These are phyloP conservation scores for Andrographis paniculata DNA, from an alignment of 305 asterid species.

Conservation along the genomic window DNA sequence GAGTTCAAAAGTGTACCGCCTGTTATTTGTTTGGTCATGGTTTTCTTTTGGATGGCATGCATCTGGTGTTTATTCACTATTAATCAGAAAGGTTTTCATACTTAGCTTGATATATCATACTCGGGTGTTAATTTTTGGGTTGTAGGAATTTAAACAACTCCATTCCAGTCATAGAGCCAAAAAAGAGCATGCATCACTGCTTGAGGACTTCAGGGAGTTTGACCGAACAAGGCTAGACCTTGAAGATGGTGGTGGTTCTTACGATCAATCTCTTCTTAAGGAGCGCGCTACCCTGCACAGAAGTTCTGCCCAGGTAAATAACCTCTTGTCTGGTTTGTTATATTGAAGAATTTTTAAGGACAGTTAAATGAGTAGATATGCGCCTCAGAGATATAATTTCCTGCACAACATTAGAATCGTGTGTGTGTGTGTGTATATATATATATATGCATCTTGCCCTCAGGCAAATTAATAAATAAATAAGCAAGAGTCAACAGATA, in stretches of 20 bases:
- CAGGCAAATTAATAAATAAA: too few species aligned
- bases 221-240: conserved; percentile 87
- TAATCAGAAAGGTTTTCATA: conserved; percentile 10
- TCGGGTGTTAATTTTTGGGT: conserved; percentile 2
- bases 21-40: conserved; percentile 1
- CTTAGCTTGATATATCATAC: conserved; percentile 19
- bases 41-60: conserved; percentile 14
- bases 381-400: neutral
- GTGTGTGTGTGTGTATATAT: conserved; percentile 16
- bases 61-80: conserved; percentile 13
- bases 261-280: conserved; percentile 79
- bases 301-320: conserved; percentile 79
- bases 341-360: conserved; percentile 4
- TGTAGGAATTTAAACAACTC: conserved; percentile 82
- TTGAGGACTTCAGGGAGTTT: conserved; percentile 94
- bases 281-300: conserved; percentile 81
- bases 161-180: conserved; percentile 85
- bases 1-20: too few species aligned
- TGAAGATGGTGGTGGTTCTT: conserved; percentile 85
- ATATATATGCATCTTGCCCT: too few species aligned
- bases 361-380: conserved; percentile 1
- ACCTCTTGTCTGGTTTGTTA: conserved; percentile 9
- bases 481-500: neutral
- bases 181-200: conserved; percentile 94
- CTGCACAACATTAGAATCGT: conserved; percentile 9